Evolutionary conservation across 148 eudicot genomes (phyloP), one percentile per base, ranked within the genome.

Genomic region (Bassia scoparia): DNA sequence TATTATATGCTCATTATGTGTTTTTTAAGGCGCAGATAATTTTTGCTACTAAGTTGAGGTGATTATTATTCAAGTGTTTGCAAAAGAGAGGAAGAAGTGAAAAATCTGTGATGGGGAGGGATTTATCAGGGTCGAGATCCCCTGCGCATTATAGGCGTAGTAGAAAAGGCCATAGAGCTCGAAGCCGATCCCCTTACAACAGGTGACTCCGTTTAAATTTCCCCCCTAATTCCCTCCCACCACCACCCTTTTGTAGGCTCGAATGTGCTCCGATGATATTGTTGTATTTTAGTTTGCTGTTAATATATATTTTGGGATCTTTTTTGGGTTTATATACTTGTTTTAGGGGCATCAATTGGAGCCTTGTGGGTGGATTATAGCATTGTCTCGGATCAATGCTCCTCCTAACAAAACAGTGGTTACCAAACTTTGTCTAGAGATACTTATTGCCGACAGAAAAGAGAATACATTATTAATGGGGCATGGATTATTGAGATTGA

Each of bases 101-200:
- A 35, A 63, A 33, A 54, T 49, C 9, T 35, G 78, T 67, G 72
- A 90, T 89, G 90, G 89, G 70, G 49, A 82, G 93, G 72, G 89
- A 87, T 72, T 52, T 86, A 54, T 93, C 95, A 48, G 81, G 92
- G 77, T 93, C 98, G 10, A 86, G 88, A 75, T 90, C 98, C 12
- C 91, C 92, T 49, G 84, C 90, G 54, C 16, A 38, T 23, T 72
- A 74, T 62, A 74, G 89, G 75, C 72, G 85, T 71, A 88, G 85
- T 76, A 75, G 92, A 80, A 86, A 90, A 78, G 86, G 84, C 73
- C 81, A 89, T 35, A 93, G 89, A 79, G 87, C 85, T 34, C 81
- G 94, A 73, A 90, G 90, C 86, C 84, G 89, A 76, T 93, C 97
- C 34, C 90, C 94, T 79, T 87, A 89, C 80, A 90, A 84, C 95